A percentile compares a stretch with the other conserved stretches of the same genome.
Evolutionary conservation across 164 flowering plant species (phyloP).

Genomic region (Chloranthus sessilifolius): DNA sequence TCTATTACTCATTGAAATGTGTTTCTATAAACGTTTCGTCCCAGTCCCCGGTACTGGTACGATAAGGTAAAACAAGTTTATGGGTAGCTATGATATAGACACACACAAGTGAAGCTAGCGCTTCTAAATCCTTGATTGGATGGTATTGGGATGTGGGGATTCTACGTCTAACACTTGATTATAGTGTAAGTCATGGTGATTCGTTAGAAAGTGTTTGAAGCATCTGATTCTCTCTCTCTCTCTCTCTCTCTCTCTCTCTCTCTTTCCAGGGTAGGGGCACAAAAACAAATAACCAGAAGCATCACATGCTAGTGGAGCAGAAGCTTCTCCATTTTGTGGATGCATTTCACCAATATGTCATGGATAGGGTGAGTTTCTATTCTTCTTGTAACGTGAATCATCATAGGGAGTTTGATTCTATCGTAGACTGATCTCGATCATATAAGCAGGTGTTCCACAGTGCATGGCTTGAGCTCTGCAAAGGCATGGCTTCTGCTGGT

Average conservation of each 20-base stretch:
- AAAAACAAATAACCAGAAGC: conserved; percentile 44
- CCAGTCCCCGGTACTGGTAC: too few species aligned
- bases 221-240: background rate
- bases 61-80: too few species aligned
- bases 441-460: conserved; percentile 83
- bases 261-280: conserved; percentile 71
- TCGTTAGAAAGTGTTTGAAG: too few species aligned
- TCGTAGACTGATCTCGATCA: conserved; percentile 16
- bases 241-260: too few species aligned
- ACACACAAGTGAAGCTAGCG: too few species aligned
- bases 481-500: conserved; percentile 82
- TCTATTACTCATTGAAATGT: too few species aligned
- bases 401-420: background rate
- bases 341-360: conserved; percentile 97
- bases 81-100: too few species aligned
- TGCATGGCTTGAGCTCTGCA: conserved; percentile 96
- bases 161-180: too few species aligned
- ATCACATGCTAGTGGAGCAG: conserved; percentile 88
- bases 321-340: conserved; percentile 97
- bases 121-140: too few species aligned
- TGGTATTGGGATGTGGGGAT: too few species aligned
- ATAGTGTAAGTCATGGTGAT: too few species aligned
- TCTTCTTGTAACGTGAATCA: background rate
- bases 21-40: too few species aligned
- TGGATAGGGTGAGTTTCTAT: conserved; percentile 76